phyloP scores from a whole-genome alignment of 768 basidiomycete species.

The Psilocybe sp. region DNA sequence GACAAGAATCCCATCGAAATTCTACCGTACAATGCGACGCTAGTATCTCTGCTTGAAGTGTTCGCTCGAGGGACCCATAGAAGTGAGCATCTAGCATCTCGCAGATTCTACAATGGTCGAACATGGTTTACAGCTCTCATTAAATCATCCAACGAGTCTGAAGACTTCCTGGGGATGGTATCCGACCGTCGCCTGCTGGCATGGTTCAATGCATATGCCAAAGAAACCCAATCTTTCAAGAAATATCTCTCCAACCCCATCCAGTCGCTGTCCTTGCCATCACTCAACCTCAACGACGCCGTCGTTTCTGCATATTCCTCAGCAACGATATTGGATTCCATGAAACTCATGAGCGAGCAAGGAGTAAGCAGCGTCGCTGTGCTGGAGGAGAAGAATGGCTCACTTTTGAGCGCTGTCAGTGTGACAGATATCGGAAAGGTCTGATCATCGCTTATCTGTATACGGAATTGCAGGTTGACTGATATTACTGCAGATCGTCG shows the following conservation, averaged over 20 bases:
- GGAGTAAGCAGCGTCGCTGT: conserved; percentile 85
- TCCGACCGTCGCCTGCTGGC: conserved; percentile 71
- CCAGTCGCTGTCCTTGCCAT: conserved; percentile 56
- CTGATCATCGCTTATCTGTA: background rate
- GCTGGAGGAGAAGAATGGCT: conserved; percentile 60
- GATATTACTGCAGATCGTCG: conserved; percentile 53
- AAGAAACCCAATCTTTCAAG: conserved; percentile 41
- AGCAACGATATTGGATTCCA: conserved; percentile 71
- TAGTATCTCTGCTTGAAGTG: conserved; percentile 58
- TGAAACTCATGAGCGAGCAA: conserved; percentile 83
- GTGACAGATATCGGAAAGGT: conserved; percentile 81
- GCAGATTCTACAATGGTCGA: background rate
- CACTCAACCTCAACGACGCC: conserved; percentile 56
- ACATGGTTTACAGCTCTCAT: conserved; percentile 47
- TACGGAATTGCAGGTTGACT: background rate
- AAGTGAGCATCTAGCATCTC: conserved; percentile 35
- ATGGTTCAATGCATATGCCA: conserved; percentile 61
- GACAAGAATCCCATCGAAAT: conserved; percentile 79
- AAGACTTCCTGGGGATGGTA: conserved; percentile 64
- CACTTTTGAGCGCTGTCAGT: conserved; percentile 71
- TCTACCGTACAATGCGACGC: conserved; percentile 58
- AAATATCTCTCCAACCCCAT: conserved; percentile 54
- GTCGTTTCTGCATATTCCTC: conserved; percentile 63
- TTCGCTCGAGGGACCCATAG: conserved; percentile 75
- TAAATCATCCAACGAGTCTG: conserved; percentile 39